Percentiles rank a stretch among this genome's conserved stretches.
These are phyloP conservation scores for Miamiensis avidus DNA, from an alignment of 169 alveolate species.

Conservation along the genomic window DNA sequence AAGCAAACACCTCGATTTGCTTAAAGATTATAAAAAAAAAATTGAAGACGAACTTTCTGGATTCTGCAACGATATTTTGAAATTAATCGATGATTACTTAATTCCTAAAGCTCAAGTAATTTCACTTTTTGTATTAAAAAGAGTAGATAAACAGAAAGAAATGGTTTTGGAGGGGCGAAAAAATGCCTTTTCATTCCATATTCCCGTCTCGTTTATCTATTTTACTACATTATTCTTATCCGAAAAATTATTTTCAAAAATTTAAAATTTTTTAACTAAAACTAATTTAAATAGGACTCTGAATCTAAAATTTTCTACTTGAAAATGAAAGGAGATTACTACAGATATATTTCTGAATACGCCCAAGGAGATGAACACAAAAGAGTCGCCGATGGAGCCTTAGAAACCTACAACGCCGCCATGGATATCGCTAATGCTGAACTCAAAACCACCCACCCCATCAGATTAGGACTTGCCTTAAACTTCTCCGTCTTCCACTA, in stretches of 20 bases:
- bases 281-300: slow-evolving; percentile 57
- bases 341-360: slow-evolving; percentile 97
- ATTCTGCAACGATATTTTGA: slow-evolving; percentile 92
- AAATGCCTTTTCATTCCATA: too few relatives aligned
- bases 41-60: slow-evolving; percentile 94
- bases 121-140: slow-evolving; percentile 3
- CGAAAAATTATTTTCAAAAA: too few relatives aligned
- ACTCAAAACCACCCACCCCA: slow-evolving; percentile 96
- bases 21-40: slow-evolving; percentile 91
- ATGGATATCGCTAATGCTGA: slow-evolving; percentile 91
- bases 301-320: slow-evolving; percentile 97
- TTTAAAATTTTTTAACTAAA: too few relatives aligned
- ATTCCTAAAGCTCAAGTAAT: slow-evolving; percentile 87
- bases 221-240: too few relatives aligned
- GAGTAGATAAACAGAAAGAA: too few relatives aligned
- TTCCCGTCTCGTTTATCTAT: too few relatives aligned
- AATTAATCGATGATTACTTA: slow-evolving; percentile 89
- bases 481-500: slow-evolving; percentile 98
- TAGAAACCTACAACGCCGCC: slow-evolving; percentile 97
- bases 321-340: slow-evolving; percentile 99
- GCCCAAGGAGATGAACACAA: slow-evolving; percentile 93
- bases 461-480: slow-evolving; percentile 97
- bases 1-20: slow-evolving; percentile 29
- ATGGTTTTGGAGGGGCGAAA: too few relatives aligned
- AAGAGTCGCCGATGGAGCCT: slow-evolving; percentile 96